Conservation (phyloP, 306 rosid species). For the Quercus robur region DNA sequence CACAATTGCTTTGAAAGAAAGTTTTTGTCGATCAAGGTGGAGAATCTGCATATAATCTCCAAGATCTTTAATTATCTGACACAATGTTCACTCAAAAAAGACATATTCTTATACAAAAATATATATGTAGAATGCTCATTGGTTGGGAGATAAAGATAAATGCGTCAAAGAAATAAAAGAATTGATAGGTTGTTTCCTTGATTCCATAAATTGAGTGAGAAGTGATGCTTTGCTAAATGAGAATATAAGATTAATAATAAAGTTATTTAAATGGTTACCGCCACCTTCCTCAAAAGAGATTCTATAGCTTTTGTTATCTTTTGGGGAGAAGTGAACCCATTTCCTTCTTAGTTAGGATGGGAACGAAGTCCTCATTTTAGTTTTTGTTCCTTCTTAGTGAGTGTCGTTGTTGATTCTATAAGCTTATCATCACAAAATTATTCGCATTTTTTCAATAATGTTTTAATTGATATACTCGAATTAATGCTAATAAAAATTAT, state of each 20-base stretch:
- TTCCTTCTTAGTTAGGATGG: constrained; percentile 23
- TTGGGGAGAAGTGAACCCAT: constrained; percentile 32
- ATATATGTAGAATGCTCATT: constrained; percentile 21
- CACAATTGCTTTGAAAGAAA: neutral
- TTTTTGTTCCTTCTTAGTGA: constrained; percentile 12
- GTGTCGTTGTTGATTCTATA: neutral
- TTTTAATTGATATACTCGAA: no score
- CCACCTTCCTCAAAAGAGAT: constrained; percentile 33
- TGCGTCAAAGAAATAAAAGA: constrained; percentile 20
- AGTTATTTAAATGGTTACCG: constrained; percentile 28
- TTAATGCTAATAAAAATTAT: no score
- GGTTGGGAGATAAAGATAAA: constrained; percentile 23
- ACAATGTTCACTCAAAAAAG: constrained; percentile 8
- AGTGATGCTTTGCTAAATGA: constrained; percentile 34
- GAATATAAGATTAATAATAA: constrained; percentile 28
- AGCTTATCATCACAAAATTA: no score
- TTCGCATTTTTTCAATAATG: no score
- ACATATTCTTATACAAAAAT: constrained; percentile 17
- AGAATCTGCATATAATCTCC: constrained; percentile 8
- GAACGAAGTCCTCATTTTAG: constrained; percentile 15
- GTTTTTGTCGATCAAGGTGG: constrained; percentile 2
- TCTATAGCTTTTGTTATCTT: constrained; percentile 36
- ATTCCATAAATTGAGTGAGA: constrained; percentile 42
- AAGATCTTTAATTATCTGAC: neutral
- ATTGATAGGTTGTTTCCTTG: constrained; percentile 54